These are phyloP conservation scores for Kwoniella shandongensis DNA, from an alignment of 768 basidiomycete species.

Conservation along the genomic window DNA sequence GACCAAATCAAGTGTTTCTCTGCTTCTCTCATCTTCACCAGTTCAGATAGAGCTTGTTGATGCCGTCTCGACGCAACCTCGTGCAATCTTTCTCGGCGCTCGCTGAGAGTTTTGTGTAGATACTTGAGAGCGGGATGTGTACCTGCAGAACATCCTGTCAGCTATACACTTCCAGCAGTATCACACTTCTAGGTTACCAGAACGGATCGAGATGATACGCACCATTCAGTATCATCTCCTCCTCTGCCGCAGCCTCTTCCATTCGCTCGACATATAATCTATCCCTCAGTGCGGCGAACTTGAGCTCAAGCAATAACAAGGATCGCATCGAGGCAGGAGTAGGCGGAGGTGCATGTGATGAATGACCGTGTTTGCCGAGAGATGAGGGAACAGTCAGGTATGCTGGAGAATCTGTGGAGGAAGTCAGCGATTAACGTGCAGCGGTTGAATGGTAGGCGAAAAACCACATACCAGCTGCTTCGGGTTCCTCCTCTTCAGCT, in stretches of 20 bases:
- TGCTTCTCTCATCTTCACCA: slow-evolving; percentile 63
- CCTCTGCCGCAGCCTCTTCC: slow-evolving; percentile 86
- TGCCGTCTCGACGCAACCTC: slow-evolving; percentile 76
- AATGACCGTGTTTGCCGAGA: slow-evolving; percentile 51
- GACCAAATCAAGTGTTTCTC: slow-evolving; percentile 81
- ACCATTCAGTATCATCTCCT: slow-evolving; percentile 76
- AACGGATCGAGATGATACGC: slow-evolving; percentile 49
- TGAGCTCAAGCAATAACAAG: slow-evolving; percentile 84
- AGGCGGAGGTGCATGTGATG: slow-evolving; percentile 38
- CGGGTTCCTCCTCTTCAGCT: slow-evolving; percentile 2
- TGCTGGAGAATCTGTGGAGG: slow-evolving; percentile 8
- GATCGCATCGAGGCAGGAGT: slow-evolving; percentile 77
- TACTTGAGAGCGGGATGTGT: slow-evolving; percentile 83
- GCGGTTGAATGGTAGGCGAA: not conserved
- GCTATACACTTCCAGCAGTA: not conserved
- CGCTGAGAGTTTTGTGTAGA: slow-evolving; percentile 73
- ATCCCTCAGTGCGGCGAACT: slow-evolving; percentile 83
- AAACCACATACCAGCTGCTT: slow-evolving; percentile 14
- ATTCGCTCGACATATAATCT: slow-evolving; percentile 90
- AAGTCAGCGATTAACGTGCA: not conserved
- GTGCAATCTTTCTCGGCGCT: slow-evolving; percentile 75
- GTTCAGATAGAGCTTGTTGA: slow-evolving; percentile 65
- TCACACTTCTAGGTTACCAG: no score
- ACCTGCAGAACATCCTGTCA: slow-evolving; percentile 60
- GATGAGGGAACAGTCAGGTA: slow-evolving; percentile 62